Evolutionary conservation across 129 eudicot genomes (phyloP), one percentile per base, ranked within the genome.

Genomic region (Pulicaria dysenterica): DNA sequence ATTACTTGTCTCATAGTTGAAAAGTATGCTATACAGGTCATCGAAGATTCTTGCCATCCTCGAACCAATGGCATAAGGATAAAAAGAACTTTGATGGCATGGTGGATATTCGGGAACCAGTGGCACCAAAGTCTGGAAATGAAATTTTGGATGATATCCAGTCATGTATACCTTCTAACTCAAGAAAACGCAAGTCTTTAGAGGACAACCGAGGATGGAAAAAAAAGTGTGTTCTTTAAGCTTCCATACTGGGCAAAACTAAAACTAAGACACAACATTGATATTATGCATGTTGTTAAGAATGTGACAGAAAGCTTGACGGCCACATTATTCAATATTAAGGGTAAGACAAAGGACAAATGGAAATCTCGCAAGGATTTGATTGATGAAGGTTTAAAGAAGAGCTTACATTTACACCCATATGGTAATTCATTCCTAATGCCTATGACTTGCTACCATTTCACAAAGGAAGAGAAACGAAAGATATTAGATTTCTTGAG

Each of bases 241-340:
- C 31, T 24, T 24, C 31, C 31, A 24, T 24, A 24, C 2, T 60
- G 46, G 43, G 38, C 37, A 31, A 8, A 8, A 4, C 64, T 34
- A 34, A 58, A 58, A 11, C 5, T 58, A 14, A 58, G 64, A 37
- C 64, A 58, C 10, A 58, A 58, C 64, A 58, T 58, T 1, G 16
- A 58, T 58, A 58, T 58, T 6, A 58, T 58, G 64, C 42, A 34
- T 58, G 43, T 58, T 37, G 43, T 58, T 58, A 58, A 34, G 64
- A 58, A 58, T 34, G 16, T 34, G n/a, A 58, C 42, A 0, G 42
- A 34, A 11, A 58, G 16, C 10, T 12, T 58, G 15, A 34, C 43
- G 37, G 43, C n/a, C 13, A 58, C 64, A 10, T 13, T 58, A 58
- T 34, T 58, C 42, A 58, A 58, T n/a, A n/a, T n/a, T n/a, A n/a